Evolutionary conservation across 1,284 basidiomycete genomes (phyloP).

Genomic region (Takashimella tepidaria): DNA sequence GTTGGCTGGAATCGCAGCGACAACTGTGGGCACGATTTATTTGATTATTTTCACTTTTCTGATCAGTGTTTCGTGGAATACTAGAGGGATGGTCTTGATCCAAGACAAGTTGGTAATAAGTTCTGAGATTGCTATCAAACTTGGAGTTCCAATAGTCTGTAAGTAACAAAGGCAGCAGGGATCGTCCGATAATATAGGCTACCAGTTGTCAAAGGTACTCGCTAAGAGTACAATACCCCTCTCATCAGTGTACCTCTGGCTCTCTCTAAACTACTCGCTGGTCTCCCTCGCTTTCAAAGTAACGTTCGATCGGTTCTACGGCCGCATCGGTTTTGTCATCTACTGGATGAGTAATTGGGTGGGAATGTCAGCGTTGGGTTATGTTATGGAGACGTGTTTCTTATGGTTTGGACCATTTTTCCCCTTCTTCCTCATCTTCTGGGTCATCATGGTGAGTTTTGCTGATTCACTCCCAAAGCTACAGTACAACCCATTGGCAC

Average conservation of each 20-base stretch:
- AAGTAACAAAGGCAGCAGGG: not conserved
- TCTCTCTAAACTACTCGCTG: slow-evolving; percentile 37
- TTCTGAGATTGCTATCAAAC: slow-evolving; percentile 31
- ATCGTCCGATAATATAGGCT: no score
- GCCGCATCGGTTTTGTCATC: slow-evolving; percentile 34
- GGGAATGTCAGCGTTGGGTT: slow-evolving; percentile 35
- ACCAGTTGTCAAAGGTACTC: not conserved
- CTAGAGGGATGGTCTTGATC: slow-evolving; percentile 21
- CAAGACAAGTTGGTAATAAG: slow-evolving; percentile 24
- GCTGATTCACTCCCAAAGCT: no score
- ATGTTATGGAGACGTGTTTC: slow-evolving; percentile 41
- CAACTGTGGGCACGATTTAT: slow-evolving; percentile 41
- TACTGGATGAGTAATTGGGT: slow-evolving; percentile 42
- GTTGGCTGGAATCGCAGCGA: slow-evolving; percentile 33
- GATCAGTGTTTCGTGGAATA: slow-evolving; percentile 34
- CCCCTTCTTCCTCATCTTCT: slow-evolving; percentile 43
- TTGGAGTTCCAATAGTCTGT: slow-evolving; percentile 29
- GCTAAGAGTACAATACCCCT: not conserved
- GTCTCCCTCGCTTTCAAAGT: slow-evolving; percentile 33
- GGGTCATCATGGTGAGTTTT: slow-evolving; percentile 31
- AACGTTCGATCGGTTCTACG: slow-evolving; percentile 30
- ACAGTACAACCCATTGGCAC: no score
- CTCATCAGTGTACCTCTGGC: slow-evolving; percentile 33
- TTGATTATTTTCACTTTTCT: slow-evolving; percentile 42
- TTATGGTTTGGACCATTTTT: slow-evolving; percentile 34